Evolutionary conservation across 345 rosid genomes (phyloP).

Genomic region (Eucalyptus grandis): DNA sequence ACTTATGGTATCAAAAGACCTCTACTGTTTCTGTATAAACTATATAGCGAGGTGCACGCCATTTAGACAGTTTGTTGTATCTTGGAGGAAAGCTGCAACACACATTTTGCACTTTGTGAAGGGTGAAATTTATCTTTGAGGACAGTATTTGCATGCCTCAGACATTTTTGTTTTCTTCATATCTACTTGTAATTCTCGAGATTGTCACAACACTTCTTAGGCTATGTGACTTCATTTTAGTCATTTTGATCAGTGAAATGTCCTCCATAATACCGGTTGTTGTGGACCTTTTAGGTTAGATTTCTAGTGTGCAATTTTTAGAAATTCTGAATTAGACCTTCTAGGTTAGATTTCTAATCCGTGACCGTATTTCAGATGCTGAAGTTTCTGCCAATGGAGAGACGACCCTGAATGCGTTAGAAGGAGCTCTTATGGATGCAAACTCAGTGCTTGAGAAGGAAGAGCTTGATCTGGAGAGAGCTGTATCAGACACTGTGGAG

Average conservation of each 20-base stretch:
- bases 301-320: not conserved
- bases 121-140: not conserved
- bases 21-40: not conserved
- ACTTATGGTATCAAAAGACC: not conserved
- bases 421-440: conserved; percentile 23
- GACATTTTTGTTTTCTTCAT: not conserved
- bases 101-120: not conserved
- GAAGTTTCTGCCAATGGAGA: conserved; percentile 26
- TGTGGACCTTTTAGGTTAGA: not conserved
- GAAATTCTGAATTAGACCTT: not conserved
- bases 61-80: not conserved
- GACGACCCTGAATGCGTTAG: conserved; percentile 7
- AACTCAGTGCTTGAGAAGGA: conserved; percentile 52
- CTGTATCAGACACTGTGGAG: conserved; percentile 36
- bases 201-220: not conserved
- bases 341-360: not conserved
- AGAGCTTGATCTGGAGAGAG: conserved; percentile 55
- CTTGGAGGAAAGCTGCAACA: not conserved
- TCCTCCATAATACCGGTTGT: not conserved
- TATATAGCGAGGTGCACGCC: not conserved
- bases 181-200: not conserved
- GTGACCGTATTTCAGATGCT: conserved; percentile 9
- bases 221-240: not conserved
- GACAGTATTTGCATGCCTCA: not conserved
- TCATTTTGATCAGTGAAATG: not conserved